Base-by-base conservation (phyloP, 2,329 filamentous ascomycete genomes). In the Phoma sp. region DNA sequence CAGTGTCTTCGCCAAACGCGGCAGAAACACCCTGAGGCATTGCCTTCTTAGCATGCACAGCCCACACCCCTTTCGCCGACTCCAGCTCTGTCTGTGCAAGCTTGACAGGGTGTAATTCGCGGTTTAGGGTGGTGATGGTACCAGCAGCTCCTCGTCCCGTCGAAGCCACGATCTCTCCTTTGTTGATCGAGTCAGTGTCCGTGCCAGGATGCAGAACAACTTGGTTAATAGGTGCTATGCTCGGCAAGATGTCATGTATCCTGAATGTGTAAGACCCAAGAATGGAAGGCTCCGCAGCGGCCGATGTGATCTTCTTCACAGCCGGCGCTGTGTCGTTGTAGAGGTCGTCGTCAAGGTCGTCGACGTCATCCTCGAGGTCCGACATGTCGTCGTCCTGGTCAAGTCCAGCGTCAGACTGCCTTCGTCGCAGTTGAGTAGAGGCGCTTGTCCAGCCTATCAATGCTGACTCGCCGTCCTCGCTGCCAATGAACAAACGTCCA, bases 401-500 rank as follows among this genome's bases (percentile, higher is more conserved):
- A 81, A 84, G 78, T 43, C 88, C 87, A 4, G 84, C 73, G 37
- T 87, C 84, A 22, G 84, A 82, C 63, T 87, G 87, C 62, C 85
- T 89, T 64, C 87, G 88, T 17, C 62, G 61, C 2, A 80, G 64
- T 57, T 86, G 84, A 10, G 79, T 77, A 49, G 87, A 83, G 63
- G 88, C 89, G 59, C 68, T 69, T 33, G 85, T 86, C 89, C 92
- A 97, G 21, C 90, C 88, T 24, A 99, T 73, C 4, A 99, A 82
- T 1, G 91, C 74, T 0, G 94, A 96, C 63, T 98, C 91, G 8
- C 87, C 84, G 51, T 88, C 85, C 69, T 96, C 91, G 67, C 91
- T 96, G 12, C 94, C 95, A 22, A 96, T 76, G 70, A 99, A 99
- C 29, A 98, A 72, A 17, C 83, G 82, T 10, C 88, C 86, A 49